phyloP scores from a whole-genome alignment of 2,329 filamentous ascomycete species.

The Lasiodiplodia sp. region DNA sequence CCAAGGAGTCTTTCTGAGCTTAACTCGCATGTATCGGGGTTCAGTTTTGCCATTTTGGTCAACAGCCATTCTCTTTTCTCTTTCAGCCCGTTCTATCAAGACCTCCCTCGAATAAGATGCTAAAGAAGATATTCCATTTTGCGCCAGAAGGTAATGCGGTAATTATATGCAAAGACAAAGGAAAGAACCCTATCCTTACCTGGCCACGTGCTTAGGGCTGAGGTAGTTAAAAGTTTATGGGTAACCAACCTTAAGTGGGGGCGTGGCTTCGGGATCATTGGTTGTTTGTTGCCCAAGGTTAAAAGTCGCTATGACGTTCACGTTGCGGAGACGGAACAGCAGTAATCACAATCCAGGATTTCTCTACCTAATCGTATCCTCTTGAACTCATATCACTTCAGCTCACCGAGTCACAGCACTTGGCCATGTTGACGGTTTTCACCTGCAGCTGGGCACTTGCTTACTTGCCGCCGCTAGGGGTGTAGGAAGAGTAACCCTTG shows the following conservation, averaged over 20 bases:
- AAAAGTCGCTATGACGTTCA: neutral
- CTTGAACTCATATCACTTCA: neutral
- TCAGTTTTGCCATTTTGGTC: too few relatives aligned
- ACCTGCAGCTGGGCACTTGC: neutral
- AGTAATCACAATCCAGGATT: neutral
- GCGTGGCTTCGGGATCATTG: neutral
- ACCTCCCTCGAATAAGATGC: too few relatives aligned
- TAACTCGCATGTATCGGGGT: too few relatives aligned
- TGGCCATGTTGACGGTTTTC: neutral
- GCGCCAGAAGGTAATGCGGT: too few relatives aligned
- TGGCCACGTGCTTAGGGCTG: too few relatives aligned
- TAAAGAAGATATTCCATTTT: too few relatives aligned
- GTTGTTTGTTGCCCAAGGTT: neutral
- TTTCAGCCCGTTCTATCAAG: too few relatives aligned
- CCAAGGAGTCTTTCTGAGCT: too few relatives aligned
- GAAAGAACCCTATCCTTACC: too few relatives aligned
- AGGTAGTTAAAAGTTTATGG: neutral
- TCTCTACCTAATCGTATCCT: neutral
- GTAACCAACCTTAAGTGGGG: neutral
- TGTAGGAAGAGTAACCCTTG: slow-evolving; percentile 42
- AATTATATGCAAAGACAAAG: too few relatives aligned
- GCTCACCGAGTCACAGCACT: neutral
- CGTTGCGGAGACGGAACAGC: neutral
- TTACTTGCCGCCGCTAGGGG: slow-evolving; percentile 27
- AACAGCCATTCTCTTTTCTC: too few relatives aligned